Percentiles rank a stretch among this genome's conserved stretches.
Evolutionary conservation across 768 basidiomycete species (phyloP).

Genomic region (Rossbeevera mucosa): DNA sequence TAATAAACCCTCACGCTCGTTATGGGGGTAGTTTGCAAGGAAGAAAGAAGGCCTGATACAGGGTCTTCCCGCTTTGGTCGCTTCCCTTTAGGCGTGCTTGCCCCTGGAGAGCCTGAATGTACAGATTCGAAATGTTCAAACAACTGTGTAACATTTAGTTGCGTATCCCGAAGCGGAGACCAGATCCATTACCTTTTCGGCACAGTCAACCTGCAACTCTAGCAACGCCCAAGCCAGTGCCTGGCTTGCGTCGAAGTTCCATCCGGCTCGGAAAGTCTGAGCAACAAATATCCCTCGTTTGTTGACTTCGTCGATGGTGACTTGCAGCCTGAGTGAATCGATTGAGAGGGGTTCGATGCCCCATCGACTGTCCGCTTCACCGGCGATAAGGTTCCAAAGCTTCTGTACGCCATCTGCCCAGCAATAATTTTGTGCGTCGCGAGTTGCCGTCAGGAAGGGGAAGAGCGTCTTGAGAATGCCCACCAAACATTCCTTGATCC

Average conservation of each 20-base stretch:
- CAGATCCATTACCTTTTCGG: conserved; percentile 48
- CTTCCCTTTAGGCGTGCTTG: conserved; percentile 39
- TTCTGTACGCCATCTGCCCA: conserved; percentile 46
- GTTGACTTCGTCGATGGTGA: conserved; percentile 15
- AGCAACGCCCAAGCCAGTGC: conserved; percentile 76
- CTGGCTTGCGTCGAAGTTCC: conserved; percentile 63
- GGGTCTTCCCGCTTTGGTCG: conserved; percentile 56
- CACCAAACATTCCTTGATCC: conserved; percentile 74
- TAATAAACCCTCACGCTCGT: conserved; percentile 41
- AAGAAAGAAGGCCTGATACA: conserved; percentile 48
- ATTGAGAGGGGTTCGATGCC: conserved; percentile 63
- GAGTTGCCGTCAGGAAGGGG: conserved; percentile 55
- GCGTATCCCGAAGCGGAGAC: background rate
- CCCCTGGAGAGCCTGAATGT: conserved; percentile 35
- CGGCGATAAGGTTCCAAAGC: conserved; percentile 53
- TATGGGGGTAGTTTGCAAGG: conserved; percentile 36
- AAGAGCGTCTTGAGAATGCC: conserved; percentile 68
- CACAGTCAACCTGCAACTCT: conserved; percentile 77
- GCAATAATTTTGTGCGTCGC: conserved; percentile 31
- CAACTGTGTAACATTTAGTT: conserved; percentile 39
- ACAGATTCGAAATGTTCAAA: conserved; percentile 58
- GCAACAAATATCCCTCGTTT: conserved; percentile 49
- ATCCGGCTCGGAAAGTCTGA: conserved; percentile 66
- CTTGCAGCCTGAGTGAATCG: conserved; percentile 58
- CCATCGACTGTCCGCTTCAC: conserved; percentile 61